phyloP scores from a whole-genome alignment of 2,329 filamentous ascomycete genomes.

The Fusarium euwallaceae region DNA sequence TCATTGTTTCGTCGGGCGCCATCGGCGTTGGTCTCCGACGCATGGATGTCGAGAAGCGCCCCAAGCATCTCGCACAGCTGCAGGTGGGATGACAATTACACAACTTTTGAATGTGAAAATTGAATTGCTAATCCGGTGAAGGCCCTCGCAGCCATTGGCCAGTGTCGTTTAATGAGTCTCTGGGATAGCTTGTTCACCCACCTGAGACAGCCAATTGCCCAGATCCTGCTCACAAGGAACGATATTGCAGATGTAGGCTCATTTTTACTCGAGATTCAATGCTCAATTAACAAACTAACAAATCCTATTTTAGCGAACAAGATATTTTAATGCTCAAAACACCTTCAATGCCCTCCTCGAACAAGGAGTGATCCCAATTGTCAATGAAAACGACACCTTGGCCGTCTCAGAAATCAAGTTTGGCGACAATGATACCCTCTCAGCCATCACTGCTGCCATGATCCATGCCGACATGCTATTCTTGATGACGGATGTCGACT shows the following conservation, averaged over 20 bases:
- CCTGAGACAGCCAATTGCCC: slow-evolving; percentile 89
- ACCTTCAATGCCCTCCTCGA: slow-evolving; percentile 90
- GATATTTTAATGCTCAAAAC: slow-evolving; percentile 97
- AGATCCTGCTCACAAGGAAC: slow-evolving; percentile 93
- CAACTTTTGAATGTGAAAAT: slow-evolving; percentile 4
- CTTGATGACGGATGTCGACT: slow-evolving; percentile 99
- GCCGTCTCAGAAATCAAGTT: slow-evolving; percentile 99
- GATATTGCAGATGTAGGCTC: slow-evolving; percentile 88
- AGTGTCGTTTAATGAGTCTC: slow-evolving; percentile 93
- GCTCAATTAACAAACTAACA: slow-evolving; percentile 4
- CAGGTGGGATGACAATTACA: slow-evolving; percentile 66
- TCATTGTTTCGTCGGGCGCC: slow-evolving; percentile 96
- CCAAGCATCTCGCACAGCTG: slow-evolving; percentile 89
- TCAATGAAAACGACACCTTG: slow-evolving; percentile 98
- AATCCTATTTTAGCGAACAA: slow-evolving; percentile 75
- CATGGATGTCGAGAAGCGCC: slow-evolving; percentile 89
- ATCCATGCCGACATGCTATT: slow-evolving; percentile 97
- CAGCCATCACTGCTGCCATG: slow-evolving; percentile 96
- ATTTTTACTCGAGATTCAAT: background rate
- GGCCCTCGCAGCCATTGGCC: slow-evolving; percentile 94
- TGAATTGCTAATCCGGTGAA: slow-evolving; percentile 49
- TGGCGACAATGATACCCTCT: slow-evolving; percentile 97
- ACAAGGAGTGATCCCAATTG: slow-evolving; percentile 97
- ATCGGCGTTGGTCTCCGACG: slow-evolving; percentile 93
- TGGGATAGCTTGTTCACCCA: slow-evolving; percentile 96